phyloP scores from a whole-genome alignment of 352 stramenopile species.

The Globisporangium spiculum region DNA sequence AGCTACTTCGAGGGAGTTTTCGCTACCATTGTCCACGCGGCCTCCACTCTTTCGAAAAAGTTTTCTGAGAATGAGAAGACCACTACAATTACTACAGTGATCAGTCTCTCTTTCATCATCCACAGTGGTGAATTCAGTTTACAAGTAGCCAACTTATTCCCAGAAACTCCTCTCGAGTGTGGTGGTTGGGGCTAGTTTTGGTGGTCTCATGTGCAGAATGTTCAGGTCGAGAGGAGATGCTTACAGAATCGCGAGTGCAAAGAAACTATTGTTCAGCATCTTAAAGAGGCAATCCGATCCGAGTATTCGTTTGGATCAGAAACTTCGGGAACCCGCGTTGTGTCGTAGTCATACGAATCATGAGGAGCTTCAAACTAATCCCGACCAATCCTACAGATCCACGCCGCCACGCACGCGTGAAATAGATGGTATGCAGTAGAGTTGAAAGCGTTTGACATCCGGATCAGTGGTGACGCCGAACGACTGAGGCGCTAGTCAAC shows the following conservation, averaged over 20 bases:
- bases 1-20: too few relatives aligned
- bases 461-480: neutral
- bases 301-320: neutral
- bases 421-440: neutral
- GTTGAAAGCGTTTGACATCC: neutral
- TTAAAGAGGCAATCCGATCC: neutral
- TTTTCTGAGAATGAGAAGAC: too few relatives aligned
- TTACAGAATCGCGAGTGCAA: neutral
- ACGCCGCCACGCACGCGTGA: neutral
- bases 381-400: neutral
- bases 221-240: too few relatives aligned
- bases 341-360: neutral
- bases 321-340: neutral
- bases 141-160: too few relatives aligned
- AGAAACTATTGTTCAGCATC: neutral
- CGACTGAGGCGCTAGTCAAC: neutral
- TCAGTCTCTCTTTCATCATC: too few relatives aligned
- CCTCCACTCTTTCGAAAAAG: too few relatives aligned
- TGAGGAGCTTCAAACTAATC: neutral
- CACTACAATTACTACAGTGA: too few relatives aligned
- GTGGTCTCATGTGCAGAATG: too few relatives aligned
- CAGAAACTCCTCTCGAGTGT: too few relatives aligned
- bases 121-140: too few relatives aligned
- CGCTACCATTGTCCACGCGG: too few relatives aligned
- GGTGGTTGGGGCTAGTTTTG: too few relatives aligned